These are phyloP conservation scores for Mortierella sp. DNA, from an alignment of 371 early-diverging fungal genomes.

Conservation along the genomic window DNA sequence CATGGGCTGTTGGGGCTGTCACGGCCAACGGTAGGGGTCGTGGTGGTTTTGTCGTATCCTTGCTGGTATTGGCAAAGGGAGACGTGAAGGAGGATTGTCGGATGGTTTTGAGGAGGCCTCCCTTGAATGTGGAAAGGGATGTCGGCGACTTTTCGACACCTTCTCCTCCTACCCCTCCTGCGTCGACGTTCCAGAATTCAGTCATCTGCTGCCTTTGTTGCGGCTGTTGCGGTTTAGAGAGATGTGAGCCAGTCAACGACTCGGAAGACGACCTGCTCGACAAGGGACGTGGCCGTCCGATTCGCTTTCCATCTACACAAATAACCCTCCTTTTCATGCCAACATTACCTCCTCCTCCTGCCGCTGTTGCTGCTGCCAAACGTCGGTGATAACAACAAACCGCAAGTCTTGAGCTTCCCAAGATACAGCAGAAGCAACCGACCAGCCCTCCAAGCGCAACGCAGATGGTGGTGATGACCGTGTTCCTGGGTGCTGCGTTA, in stretches of 20 bases:
- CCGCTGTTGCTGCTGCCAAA: background rate
- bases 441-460: background rate
- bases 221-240: background rate
- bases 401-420: background rate
- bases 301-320: background rate
- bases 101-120: background rate
- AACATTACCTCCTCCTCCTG: background rate
- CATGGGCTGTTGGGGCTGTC: background rate
- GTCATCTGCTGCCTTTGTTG: background rate
- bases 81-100: background rate
- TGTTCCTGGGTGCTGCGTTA: background rate
- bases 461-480: background rate
- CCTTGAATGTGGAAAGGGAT: background rate
- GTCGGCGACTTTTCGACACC: background rate
- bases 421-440: conserved; percentile 3
- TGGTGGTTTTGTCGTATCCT: background rate
- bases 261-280: background rate
- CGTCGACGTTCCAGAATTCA: background rate
- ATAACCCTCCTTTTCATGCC: background rate
- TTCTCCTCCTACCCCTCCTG: background rate
- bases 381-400: background rate
- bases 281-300: background rate
- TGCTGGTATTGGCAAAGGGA: background rate
- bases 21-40: background rate
- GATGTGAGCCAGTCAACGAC: background rate